Percentiles rank a stretch among this genome's conserved stretches.
phyloP scores from a whole-genome alignment of 305 asterid species.

The Euphrasia arctica region DNA sequence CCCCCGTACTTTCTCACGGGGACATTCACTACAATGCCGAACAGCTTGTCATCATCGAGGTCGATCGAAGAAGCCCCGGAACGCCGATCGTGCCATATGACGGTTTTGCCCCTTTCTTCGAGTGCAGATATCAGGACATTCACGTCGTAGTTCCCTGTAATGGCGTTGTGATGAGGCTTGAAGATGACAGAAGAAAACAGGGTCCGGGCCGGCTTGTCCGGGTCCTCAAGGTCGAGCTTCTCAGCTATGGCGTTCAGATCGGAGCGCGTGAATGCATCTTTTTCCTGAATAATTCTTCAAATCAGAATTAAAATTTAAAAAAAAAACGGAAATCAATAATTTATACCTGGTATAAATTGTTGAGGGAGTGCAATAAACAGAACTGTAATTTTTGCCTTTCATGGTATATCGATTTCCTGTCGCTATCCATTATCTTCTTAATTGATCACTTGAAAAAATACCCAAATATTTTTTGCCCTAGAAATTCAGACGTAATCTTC shows the following conservation, averaged over 20 bases:
- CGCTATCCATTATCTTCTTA: constrained; percentile 42
- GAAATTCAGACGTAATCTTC: constrained; percentile 1
- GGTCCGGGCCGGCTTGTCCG: constrained; percentile 53
- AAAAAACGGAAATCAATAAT: neutral
- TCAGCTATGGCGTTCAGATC: constrained; percentile 54
- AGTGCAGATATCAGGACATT: constrained; percentile 77
- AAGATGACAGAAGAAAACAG: constrained; percentile 65
- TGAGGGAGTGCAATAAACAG: constrained; percentile 85
- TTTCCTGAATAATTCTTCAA: constrained; percentile 44
- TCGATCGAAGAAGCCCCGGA: constrained; percentile 52
- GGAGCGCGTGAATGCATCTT: constrained; percentile 58
- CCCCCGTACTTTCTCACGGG: constrained; percentile 63
- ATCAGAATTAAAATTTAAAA: neutral
- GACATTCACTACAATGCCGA: constrained; percentile 70
- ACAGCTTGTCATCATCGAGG: constrained; percentile 51
- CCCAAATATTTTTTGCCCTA: neutral
- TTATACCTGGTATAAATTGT: constrained; percentile 86
- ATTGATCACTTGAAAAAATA: neutral
- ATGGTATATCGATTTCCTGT: constrained; percentile 50
- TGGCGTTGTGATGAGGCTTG: constrained; percentile 73
- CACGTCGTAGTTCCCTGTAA: constrained; percentile 85
- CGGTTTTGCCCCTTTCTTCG: constrained; percentile 63
- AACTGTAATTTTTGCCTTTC: constrained; percentile 80
- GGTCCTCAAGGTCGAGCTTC: constrained; percentile 66
- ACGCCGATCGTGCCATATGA: constrained; percentile 78